A percentile compares a stretch with the other conserved stretches of the same genome.
These are phyloP conservation scores for Eucalyptus viminalis DNA, from an alignment of 345 rosid genomes.

Conservation along the genomic window DNA sequence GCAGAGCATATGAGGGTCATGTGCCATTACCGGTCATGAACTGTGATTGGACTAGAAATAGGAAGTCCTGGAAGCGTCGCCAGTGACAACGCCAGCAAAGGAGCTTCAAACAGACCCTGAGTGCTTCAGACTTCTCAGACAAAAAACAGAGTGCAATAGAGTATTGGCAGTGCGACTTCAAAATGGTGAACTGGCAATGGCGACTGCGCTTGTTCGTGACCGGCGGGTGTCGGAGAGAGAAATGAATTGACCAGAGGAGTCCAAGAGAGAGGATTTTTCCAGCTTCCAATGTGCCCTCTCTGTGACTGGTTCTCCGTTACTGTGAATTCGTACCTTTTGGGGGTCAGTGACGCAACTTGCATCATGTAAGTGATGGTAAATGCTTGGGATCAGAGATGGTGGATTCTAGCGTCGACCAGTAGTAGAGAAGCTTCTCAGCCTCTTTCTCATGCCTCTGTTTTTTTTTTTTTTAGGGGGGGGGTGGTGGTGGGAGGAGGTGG, in stretches of 20 bases:
- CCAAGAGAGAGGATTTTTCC: neutral
- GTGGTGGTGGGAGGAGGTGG: too few species aligned
- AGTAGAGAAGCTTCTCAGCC: neutral
- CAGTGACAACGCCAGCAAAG: accelerated
- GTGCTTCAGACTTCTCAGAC: neutral
- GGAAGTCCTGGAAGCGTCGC: neutral
- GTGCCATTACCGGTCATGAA: accelerated
- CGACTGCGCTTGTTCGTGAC: accelerated
- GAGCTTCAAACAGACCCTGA: neutral
- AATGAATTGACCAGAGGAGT: neutral
- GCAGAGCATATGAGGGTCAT: accelerated
- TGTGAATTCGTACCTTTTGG: neutral
- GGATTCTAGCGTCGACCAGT: accelerated
- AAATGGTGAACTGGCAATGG: neutral
- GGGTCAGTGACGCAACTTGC: too few species aligned
- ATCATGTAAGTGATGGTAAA: too few species aligned
- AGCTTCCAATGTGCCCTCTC: neutral
- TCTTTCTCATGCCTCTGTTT: too few species aligned
- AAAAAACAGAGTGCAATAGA: neutral
- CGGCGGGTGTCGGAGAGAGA: neutral
- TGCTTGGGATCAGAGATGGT: neutral
- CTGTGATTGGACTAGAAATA: neutral
- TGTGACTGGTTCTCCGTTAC: neutral
- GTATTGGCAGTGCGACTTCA: accelerated
- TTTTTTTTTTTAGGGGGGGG: too few species aligned